Conservation (phyloP, 768 basidiomycete genomes). For the Plicaturopsis crispa region DNA sequence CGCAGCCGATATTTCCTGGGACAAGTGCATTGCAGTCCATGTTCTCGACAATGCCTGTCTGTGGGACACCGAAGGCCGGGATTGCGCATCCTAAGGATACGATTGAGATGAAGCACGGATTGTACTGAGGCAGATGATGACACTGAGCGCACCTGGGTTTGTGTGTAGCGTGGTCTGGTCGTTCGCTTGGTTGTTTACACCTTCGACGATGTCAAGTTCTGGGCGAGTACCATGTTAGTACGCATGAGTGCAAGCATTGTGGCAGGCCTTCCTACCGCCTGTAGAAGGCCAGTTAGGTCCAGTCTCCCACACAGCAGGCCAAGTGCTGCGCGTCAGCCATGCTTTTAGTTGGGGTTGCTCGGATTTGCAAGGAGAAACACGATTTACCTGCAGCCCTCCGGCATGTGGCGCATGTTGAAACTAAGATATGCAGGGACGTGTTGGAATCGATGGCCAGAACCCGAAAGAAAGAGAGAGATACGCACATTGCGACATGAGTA, state of each 20-base stretch:
- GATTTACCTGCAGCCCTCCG: constrained; percentile 47
- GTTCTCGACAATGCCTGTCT: constrained; percentile 22
- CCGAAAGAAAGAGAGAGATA: no score
- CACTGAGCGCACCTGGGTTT: constrained; percentile 6
- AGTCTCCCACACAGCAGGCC: constrained; percentile 54
- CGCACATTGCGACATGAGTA: constrained; percentile 50
- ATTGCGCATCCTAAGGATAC: constrained; percentile 19
- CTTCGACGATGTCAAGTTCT: constrained; percentile 23
- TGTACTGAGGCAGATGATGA: constrained; percentile 13
- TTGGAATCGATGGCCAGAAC: no score
- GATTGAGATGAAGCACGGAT: not conserved
- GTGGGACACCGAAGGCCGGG: constrained; percentile 17
- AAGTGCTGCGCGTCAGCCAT: constrained; percentile 20
- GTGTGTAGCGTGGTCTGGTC: constrained; percentile 24
- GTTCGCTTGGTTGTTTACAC: constrained; percentile 20
- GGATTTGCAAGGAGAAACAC: constrained; percentile 4
- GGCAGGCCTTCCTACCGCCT: no score
- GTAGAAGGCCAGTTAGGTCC: constrained; percentile 42
- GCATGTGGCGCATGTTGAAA: constrained; percentile 54
- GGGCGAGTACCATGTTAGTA: no score
- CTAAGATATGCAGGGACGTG: no score
- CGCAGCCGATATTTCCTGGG: constrained; percentile 22
- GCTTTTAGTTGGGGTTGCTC: constrained; percentile 1
- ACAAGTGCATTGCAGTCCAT: constrained; percentile 19
- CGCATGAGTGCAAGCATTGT: no score